phyloP scores from a whole-genome alignment of 1,284 basidiomycete species.

The Schizophyllum amplum region DNA sequence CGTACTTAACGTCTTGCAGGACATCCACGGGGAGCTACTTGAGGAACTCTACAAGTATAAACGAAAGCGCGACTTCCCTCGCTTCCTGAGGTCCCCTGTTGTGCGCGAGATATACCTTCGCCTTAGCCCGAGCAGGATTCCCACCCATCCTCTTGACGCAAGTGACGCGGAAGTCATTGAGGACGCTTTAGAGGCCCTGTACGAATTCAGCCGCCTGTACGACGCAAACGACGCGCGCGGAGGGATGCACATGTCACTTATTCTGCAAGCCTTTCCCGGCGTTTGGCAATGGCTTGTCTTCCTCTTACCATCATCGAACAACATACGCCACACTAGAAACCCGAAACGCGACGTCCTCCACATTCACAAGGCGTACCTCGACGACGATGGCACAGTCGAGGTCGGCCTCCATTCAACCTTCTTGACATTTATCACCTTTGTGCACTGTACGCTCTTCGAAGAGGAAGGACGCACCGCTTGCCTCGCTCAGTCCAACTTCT shows the following conservation, averaged over 20 bases:
- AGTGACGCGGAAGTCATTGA: neutral
- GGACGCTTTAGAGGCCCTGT: neutral
- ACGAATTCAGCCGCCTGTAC: neutral
- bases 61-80: neutral
- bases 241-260: neutral
- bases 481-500: too few relatives aligned
- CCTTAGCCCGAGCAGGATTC: neutral
- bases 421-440: neutral
- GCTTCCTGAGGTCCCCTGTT: neutral
- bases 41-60: too few relatives aligned
- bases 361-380: neutral
- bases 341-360: neutral
- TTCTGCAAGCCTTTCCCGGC: neutral
- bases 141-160: neutral
- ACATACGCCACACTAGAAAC: neutral
- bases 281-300: neutral
- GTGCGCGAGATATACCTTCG: neutral
- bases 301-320: neutral
- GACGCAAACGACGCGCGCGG: neutral
- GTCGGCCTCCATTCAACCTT: neutral
- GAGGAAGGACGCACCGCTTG: neutral
- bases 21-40: too few relatives aligned
- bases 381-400: neutral
- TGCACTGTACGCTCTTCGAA: neutral
- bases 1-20: too few relatives aligned